phyloP scores from a whole-genome alignment of 2,329 filamentous ascomycete genomes.

The Fusarium duplospermum region DNA sequence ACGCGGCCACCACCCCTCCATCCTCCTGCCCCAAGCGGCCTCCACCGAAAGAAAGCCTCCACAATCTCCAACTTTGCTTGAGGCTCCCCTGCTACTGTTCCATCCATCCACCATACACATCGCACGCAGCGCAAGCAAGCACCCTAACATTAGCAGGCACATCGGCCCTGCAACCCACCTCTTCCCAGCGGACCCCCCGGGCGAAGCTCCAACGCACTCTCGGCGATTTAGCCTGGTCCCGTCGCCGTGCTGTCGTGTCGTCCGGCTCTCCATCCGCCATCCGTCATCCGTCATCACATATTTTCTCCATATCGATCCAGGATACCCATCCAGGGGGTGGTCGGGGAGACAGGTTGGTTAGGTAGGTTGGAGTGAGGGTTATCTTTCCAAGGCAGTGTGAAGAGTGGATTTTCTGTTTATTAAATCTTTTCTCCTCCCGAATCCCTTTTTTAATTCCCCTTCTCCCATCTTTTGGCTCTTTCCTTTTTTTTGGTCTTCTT shows the following conservation, averaged over 20 bases:
- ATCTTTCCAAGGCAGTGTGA: constrained; percentile 41
- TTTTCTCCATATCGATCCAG: constrained; percentile 34
- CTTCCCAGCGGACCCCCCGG: constrained; percentile 34
- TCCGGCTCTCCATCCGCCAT: constrained; percentile 29
- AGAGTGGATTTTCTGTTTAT: constrained; percentile 8
- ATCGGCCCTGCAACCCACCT: constrained; percentile 30
- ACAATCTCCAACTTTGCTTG: constrained; percentile 11
- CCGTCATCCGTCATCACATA: constrained; percentile 36
- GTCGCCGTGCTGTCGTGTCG: constrained; percentile 26
- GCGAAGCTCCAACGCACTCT: constrained; percentile 26
- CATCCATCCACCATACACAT: constrained; percentile 3
- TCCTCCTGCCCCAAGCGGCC: neutral
- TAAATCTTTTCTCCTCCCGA: neutral
- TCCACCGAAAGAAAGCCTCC: constrained; percentile 1
- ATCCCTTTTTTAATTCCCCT: neutral
- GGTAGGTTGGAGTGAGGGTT: constrained; percentile 23
- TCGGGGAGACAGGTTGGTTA: constrained; percentile 13
- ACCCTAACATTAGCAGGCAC: neutral
- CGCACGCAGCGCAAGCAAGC: neutral
- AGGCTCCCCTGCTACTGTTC: constrained; percentile 13
- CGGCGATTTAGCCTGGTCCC: constrained; percentile 30
- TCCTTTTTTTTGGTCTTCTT: constrained; percentile 1
- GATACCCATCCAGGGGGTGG: constrained; percentile 28
- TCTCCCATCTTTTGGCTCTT: neutral
- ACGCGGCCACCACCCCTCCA: neutral